phyloP scores from a whole-genome alignment of 2,329 filamentous ascomycete genomes.

The Xylariales sp. region DNA sequence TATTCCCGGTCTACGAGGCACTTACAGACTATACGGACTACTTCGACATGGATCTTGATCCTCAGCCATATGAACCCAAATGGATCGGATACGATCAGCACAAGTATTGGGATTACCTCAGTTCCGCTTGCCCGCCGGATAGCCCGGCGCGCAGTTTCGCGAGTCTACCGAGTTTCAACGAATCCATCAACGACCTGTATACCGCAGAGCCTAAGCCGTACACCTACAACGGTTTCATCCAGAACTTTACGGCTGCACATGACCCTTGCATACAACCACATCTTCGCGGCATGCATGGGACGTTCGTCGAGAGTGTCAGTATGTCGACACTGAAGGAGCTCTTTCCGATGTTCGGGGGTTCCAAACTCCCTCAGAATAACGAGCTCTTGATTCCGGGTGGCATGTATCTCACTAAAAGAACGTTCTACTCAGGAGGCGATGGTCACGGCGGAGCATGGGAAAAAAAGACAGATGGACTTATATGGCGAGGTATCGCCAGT shows the following conservation, averaged over 20 bases:
- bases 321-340: conserved; percentile 49
- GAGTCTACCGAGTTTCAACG: conserved; percentile 10
- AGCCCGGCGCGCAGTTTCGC: conserved; percentile 39
- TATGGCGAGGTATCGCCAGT: conserved; percentile 61
- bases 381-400: conserved; percentile 61
- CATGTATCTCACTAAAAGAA: conserved; percentile 56
- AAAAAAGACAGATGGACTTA: conserved; percentile 46
- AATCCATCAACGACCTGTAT: conserved; percentile 21
- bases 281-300: conserved; percentile 47
- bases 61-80: conserved; percentile 35
- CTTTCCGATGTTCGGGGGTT: conserved; percentile 58
- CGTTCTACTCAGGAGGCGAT: conserved; percentile 51
- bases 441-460: conserved; percentile 52
- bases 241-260: conserved; percentile 53
- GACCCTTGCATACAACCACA: conserved; percentile 57
- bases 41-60: conserved; percentile 29
- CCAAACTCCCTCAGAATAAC: conserved; percentile 58
- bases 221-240: conserved; percentile 43
- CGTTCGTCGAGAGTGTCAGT: conserved; percentile 50
- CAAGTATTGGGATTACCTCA: conserved; percentile 55
- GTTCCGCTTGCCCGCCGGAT: conserved; percentile 51
- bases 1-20: conserved; percentile 38
- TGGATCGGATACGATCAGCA: conserved; percentile 41
- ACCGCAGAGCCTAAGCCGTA: conserved; percentile 19
- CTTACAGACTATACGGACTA: conserved; percentile 40